These are phyloP conservation scores for Flaveria brownii DNA, from an alignment of 129 eudicot genomes.

Conservation along the genomic window DNA sequence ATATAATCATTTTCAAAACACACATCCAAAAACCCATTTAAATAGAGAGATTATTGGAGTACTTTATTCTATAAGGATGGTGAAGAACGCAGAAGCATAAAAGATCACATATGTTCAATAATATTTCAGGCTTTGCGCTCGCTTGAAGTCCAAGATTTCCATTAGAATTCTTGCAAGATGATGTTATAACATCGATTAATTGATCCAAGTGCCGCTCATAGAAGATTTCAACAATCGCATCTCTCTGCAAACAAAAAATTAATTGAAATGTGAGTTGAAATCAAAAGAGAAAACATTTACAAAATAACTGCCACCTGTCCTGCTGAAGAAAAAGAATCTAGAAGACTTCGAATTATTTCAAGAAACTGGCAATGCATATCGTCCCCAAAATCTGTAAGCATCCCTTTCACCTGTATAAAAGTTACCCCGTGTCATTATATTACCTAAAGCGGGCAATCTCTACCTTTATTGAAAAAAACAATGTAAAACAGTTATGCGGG, in stretches of 20 bases:
- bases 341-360: slow-evolving; percentile 84
- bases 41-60: slow-evolving; percentile 29
- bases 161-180: slow-evolving; percentile 49
- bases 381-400: slow-evolving; percentile 94
- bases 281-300: background rate
- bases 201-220: slow-evolving; percentile 85
- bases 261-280: slow-evolving; percentile 14
- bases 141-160: slow-evolving; percentile 38
- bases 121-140: slow-evolving; percentile 78
- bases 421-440: slow-evolving; percentile 6
- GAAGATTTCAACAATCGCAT: slow-evolving; percentile 72
- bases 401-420: slow-evolving; percentile 76
- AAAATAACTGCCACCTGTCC: slow-evolving; percentile 51
- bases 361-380: slow-evolving; percentile 97
- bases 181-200: slow-evolving; percentile 65
- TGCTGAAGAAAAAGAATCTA: slow-evolving; percentile 68
- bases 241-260: slow-evolving; percentile 61
- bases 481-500: background rate
- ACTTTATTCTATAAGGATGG: slow-evolving; percentile 90
- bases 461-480: background rate
- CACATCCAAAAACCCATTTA: slow-evolving; percentile 8
- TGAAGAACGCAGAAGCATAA: slow-evolving; percentile 86
- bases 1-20: slow-evolving; percentile 4
- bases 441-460: background rate
- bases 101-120: slow-evolving; percentile 75